Conservation (phyloP, 805 yeast genomes). For the Candida easanensis region DNA sequence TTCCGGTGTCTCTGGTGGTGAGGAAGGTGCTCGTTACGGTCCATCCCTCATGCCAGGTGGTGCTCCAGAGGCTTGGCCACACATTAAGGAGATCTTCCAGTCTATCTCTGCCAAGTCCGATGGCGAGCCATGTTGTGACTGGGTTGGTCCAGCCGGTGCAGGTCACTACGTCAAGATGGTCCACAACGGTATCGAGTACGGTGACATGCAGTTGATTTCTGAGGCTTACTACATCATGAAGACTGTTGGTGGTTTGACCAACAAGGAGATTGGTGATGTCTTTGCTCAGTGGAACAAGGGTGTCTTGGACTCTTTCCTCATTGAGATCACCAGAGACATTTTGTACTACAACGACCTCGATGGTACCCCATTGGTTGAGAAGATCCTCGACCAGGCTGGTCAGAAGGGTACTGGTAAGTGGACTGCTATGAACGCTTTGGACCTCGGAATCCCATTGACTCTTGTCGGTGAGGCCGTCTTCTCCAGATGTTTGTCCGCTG, state of each 20-base stretch:
- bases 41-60: conserved; percentile 99
- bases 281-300: conserved; percentile 95
- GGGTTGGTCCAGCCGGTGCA: conserved; percentile 99
- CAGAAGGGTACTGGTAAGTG: conserved; percentile 99
- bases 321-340: conserved; percentile 96
- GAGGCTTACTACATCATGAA: conserved; percentile 97
- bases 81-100: conserved; percentile 94
- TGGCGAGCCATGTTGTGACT: conserved; percentile 99
- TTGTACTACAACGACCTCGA: conserved; percentile 85
- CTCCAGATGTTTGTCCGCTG: conserved; percentile 91
- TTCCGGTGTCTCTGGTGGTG: conserved; percentile 99
- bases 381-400: conserved; percentile 95
- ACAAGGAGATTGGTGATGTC: conserved; percentile 91
- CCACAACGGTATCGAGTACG: conserved; percentile 99
- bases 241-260: conserved; percentile 86
- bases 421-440: conserved; percentile 98
- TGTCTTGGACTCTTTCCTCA: conserved; percentile 93
- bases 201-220: conserved; percentile 98
- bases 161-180: conserved; percentile 99
- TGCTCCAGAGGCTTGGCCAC: conserved; percentile 97
- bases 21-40: conserved; percentile 99
- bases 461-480: conserved; percentile 98
- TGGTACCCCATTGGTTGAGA: conserved; percentile 92
- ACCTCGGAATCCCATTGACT: conserved; percentile 97
- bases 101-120: conserved; percentile 93